A percentile compares a stretch with the other conserved stretches of the same genome.
Evolutionary conservation across 2,329 filamentous ascomycete genomes (phyloP).

Genomic region (Pseudogymnoascus sp.): DNA sequence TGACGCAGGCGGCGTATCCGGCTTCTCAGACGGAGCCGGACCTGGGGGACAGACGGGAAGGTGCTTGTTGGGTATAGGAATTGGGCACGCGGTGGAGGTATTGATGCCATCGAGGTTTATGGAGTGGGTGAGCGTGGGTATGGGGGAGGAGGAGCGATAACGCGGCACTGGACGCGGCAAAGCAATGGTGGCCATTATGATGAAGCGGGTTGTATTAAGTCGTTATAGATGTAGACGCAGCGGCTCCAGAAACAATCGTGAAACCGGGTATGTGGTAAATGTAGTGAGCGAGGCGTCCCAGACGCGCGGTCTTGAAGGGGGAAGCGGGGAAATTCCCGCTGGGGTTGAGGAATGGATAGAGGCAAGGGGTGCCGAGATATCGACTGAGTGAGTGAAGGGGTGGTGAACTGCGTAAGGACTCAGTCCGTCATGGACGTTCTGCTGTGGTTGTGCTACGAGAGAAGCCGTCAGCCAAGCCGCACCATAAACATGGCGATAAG

Average conservation of each 20-base stretch:
- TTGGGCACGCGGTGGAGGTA: slow-evolving; percentile 45
- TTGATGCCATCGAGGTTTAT: slow-evolving; percentile 44
- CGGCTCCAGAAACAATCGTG: slow-evolving; percentile 6
- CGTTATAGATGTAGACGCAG: background rate
- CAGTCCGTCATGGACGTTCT: slow-evolving; percentile 4
- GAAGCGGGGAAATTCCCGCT: background rate
- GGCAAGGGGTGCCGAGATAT: background rate
- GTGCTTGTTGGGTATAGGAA: slow-evolving; percentile 78
- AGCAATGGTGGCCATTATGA: slow-evolving; percentile 28
- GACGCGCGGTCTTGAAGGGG: slow-evolving; percentile 7
- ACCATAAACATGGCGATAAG: background rate
- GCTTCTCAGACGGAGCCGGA: slow-evolving; percentile 47
- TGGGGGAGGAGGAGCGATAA: slow-evolving; percentile 33
- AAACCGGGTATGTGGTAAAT: slow-evolving; percentile 7
- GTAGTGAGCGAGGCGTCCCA: slow-evolving; percentile 6
- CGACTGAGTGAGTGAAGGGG: background rate
- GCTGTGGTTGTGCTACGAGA: background rate
- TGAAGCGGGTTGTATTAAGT: slow-evolving; percentile 5
- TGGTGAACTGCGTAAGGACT: background rate
- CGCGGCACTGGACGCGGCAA: slow-evolving; percentile 25
- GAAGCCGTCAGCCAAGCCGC: background rate
- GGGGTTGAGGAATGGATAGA: background rate
- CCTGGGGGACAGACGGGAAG: slow-evolving; percentile 83
- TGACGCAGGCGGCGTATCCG: slow-evolving; percentile 57
- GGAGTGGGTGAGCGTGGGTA: slow-evolving; percentile 40